These are phyloP conservation scores for Leccinum colubrinum DNA, from an alignment of 1,284 basidiomycete species.

Conservation along the genomic window DNA sequence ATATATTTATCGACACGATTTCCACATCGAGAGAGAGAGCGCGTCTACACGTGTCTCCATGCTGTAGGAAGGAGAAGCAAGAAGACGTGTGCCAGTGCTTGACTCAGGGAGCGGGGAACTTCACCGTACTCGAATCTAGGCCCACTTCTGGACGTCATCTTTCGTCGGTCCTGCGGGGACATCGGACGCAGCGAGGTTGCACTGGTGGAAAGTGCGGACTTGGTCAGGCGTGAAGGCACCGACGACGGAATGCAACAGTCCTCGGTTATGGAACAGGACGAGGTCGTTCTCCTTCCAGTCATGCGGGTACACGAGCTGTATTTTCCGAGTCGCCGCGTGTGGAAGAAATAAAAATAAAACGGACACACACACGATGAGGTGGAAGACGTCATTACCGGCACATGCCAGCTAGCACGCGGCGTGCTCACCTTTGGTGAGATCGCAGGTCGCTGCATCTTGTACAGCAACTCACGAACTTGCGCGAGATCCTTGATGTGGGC, in stretches of 20 bases:
- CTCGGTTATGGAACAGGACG: slow-evolving; percentile 71
- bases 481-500: slow-evolving; percentile 60
- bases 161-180: slow-evolving; percentile 50
- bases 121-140: slow-evolving; percentile 25
- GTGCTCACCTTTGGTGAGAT: slow-evolving; percentile 56
- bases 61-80: not conserved
- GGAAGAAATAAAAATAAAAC: not conserved
- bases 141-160: slow-evolving; percentile 45
- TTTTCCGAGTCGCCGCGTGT: not conserved
- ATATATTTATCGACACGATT: not conserved
- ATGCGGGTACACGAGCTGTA: slow-evolving; percentile 52
- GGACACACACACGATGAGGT: not conserved
- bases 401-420: not conserved
- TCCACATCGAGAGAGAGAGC: not conserved
- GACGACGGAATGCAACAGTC: slow-evolving; percentile 68
- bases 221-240: slow-evolving; percentile 64
- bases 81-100: not conserved
- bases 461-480: slow-evolving; percentile 60
- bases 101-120: not conserved
- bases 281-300: slow-evolving; percentile 63
- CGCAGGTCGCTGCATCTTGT: slow-evolving; percentile 72
- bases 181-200: slow-evolving; percentile 63
- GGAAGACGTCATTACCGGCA: not conserved
- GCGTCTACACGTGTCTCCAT: not conserved
- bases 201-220: slow-evolving; percentile 64